These are phyloP conservation scores for Backusella psychrophila DNA, from an alignment of 192 early-diverging fungal genomes.

Conservation along the genomic window DNA sequence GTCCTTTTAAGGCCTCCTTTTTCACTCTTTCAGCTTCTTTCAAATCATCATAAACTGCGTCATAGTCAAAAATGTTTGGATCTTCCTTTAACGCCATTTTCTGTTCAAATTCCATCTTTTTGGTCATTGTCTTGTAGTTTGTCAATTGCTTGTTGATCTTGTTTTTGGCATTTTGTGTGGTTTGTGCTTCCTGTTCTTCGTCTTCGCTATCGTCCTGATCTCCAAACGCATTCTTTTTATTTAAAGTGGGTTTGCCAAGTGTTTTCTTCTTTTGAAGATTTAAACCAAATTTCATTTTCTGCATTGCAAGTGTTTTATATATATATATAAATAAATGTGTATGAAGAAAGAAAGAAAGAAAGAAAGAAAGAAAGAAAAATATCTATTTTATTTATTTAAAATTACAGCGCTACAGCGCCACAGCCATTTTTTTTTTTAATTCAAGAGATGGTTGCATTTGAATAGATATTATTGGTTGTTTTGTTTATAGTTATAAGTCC, in stretches of 20 bases:
- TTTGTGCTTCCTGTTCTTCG: not conserved
- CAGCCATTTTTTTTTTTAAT: no score
- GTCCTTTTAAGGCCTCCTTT: conserved; percentile 47
- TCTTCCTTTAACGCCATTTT: conserved; percentile 67
- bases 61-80: conserved; percentile 74
- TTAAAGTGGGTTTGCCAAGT: not conserved
- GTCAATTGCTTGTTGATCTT: conserved; percentile 22
- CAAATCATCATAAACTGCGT: conserved; percentile 71
- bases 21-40: conserved; percentile 56
- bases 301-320: not conserved
- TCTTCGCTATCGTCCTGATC: conserved; percentile 8
- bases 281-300: conserved; percentile 16
- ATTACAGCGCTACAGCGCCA: no score
- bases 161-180: conserved; percentile 7
- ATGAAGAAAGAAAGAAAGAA: not conserved
- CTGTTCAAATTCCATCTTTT: conserved; percentile 47
- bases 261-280: conserved; percentile 18
- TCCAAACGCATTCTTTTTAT: not conserved
- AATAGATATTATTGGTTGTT: conserved; percentile 1
- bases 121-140: conserved; percentile 15
- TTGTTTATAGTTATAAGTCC: conserved; percentile 1
- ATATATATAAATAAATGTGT: not conserved
- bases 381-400: not conserved
- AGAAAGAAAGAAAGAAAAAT: not conserved
- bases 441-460: not conserved